These are phyloP conservation scores for Penicillium sp. DNA, from an alignment of 2,329 filamentous ascomycete species.

Conservation along the genomic window DNA sequence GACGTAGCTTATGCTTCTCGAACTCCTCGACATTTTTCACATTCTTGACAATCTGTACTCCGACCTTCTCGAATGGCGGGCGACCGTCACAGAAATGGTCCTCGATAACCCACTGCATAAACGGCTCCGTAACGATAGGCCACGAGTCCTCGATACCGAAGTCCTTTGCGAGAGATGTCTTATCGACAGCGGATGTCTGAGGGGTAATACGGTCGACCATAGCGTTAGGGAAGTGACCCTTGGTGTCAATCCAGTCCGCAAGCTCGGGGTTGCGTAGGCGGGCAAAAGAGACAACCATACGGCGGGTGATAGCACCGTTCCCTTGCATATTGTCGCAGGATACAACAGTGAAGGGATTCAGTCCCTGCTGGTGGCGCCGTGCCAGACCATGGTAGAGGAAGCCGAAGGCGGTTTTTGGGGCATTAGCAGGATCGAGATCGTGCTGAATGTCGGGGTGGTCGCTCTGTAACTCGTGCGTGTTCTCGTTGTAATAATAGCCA, in stretches of 20 bases:
- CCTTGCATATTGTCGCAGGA: conserved; percentile 57
- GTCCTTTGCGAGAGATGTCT: conserved; percentile 40
- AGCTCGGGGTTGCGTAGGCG: conserved; percentile 45
- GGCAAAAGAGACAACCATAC: conserved; percentile 51
- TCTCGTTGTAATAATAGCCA: conserved; percentile 56
- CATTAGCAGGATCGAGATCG: conserved; percentile 41
- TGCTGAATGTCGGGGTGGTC: conserved; percentile 49
- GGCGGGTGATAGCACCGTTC: conserved; percentile 51
- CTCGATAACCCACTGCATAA: conserved; percentile 54
- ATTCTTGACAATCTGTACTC: conserved; percentile 50
- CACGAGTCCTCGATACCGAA: conserved; percentile 50
- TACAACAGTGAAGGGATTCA: conserved; percentile 52
- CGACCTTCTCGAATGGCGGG: conserved; percentile 50
- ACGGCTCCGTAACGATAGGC: conserved; percentile 54
- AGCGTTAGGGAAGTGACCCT: conserved; percentile 51
- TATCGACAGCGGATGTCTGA: conserved; percentile 46
- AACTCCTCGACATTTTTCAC: conserved; percentile 51
- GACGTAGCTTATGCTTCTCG: conserved; percentile 54
- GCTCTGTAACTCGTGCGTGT: conserved; percentile 49
- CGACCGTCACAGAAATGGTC: conserved; percentile 51
- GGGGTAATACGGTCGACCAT: conserved; percentile 56
- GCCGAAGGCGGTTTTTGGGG: conserved; percentile 49
- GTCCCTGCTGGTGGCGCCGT: conserved; percentile 43
- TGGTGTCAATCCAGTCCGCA: conserved; percentile 47
- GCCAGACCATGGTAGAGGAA: conserved; percentile 51